Conservation (phyloP, 2,329 filamentous ascomycete genomes). For the Plectosphaerella plurivora region DNA sequence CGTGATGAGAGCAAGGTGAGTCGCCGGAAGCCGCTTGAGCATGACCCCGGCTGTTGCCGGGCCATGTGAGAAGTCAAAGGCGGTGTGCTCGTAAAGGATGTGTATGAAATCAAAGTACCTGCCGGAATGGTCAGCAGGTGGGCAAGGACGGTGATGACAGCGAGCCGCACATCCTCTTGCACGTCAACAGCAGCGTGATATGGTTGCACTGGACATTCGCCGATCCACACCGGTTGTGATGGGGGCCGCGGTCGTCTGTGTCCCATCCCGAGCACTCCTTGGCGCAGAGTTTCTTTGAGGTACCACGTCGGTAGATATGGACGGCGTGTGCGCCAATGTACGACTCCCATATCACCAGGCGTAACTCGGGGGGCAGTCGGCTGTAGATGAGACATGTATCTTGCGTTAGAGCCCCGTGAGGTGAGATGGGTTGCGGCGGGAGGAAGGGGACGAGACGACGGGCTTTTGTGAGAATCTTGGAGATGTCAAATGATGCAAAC, state of each 20-base stretch:
- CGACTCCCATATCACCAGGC: slow-evolving; percentile 12
- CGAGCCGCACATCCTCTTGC: slow-evolving; percentile 11
- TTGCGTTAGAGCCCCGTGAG: slow-evolving; percentile 9
- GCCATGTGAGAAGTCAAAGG: slow-evolving; percentile 10
- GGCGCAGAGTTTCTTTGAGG: slow-evolving; percentile 4
- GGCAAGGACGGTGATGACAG: slow-evolving; percentile 1
- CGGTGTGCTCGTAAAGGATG: slow-evolving; percentile 10
- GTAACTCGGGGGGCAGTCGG: slow-evolving; percentile 10
- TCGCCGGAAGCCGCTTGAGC: slow-evolving; percentile 4
- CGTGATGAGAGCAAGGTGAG: slow-evolving; percentile 4
- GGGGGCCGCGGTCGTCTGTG: slow-evolving; percentile 2
- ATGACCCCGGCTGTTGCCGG: neutral
- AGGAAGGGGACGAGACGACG: slow-evolving; percentile 11
- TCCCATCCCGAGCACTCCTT: slow-evolving; percentile 8
- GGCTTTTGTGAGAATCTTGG: slow-evolving; percentile 6
- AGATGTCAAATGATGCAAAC: slow-evolving; percentile 5
- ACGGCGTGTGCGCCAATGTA: slow-evolving; percentile 10
- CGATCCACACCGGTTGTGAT: neutral
- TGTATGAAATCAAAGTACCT: slow-evolving; percentile 13
- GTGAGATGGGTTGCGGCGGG: slow-evolving; percentile 12
- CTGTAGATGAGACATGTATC: slow-evolving; percentile 8
- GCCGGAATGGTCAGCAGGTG: slow-evolving; percentile 5
- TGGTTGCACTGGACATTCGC: slow-evolving; percentile 5
- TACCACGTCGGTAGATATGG: slow-evolving; percentile 3
- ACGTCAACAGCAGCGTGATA: slow-evolving; percentile 8